Evolutionary conservation across 192 early-diverging fungal genomes (phyloP), one percentile per base, ranked within the genome.

Genomic region (Rhizophagus clarus): DNA sequence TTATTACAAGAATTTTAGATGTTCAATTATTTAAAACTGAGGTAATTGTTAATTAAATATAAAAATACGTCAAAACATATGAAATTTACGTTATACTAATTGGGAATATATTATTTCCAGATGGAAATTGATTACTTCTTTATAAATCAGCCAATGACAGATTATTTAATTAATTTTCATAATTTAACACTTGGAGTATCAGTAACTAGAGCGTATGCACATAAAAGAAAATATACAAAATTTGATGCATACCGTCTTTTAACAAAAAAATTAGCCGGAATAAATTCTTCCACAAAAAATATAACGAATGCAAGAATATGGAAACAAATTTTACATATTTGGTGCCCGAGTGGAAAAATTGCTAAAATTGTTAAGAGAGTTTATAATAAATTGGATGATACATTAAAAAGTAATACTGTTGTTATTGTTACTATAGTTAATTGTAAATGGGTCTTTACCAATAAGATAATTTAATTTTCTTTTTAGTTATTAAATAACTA

Each of bases 241-340:
- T 62, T 75, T 11, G 85, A 88, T 63, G 87, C 87, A 15, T 77
- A 76, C 0, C 80, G 79, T 24, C 66, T 89, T 14, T 73, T 89
- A 2, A 75, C 34, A 56, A 87, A 88, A 74, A 89, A 89, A 72
- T 56, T 89, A 34, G 45, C 29, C 2, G 85, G 84, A 4, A 81
- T 88, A 24, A 71, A 81, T 73, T 85, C 80, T 3, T 85, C 85
- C 47, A 81, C 79, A 11, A n/a, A 80, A 69, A 86, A 84, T 28
- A 84, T 88, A 14, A 70, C 81, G 3, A 82, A 84, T 28, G 82
- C 84, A 61, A 67, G 80, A 4, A 74, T 88, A 77, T 83, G 83
- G 63, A 82, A 86, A 28, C 88, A 88, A 72, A 88, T 89, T 22
- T 73, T 89, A 61, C 88, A 89, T 72, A 83, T 89, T 17, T 89